These are phyloP conservation scores for Sugiyamaella neomexicana DNA, from an alignment of 1,139 yeast genomes.

Conservation along the genomic window DNA sequence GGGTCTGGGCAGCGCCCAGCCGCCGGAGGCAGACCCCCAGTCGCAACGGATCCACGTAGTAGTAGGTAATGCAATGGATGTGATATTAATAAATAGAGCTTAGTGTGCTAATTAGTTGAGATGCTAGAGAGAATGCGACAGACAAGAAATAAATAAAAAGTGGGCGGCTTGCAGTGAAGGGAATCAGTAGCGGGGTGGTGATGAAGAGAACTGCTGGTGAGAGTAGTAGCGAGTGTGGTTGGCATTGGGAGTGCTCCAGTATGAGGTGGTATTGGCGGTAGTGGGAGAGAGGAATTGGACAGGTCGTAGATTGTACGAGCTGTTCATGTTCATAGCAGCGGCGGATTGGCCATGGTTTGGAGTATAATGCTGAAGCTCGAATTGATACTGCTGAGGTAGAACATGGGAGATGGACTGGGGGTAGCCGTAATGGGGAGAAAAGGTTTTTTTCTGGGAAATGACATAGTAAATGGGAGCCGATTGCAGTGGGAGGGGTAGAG, in stretches of 20 bases:
- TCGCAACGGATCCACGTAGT: too few species aligned
- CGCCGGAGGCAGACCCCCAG: constrained; percentile 4
- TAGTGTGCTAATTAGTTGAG: neutral
- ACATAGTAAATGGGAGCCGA: constrained; percentile 23
- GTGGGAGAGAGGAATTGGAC: constrained; percentile 20
- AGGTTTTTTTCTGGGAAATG: constrained; percentile 22
- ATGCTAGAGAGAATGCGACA: neutral
- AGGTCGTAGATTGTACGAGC: constrained; percentile 6
- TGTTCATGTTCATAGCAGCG: neutral
- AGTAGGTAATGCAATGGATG: neutral
- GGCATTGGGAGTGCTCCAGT: constrained; percentile 17
- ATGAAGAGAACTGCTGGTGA: constrained; percentile 19
- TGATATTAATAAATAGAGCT: constrained; percentile 8
- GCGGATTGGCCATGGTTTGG: constrained; percentile 12
- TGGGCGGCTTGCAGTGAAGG: too few species aligned
- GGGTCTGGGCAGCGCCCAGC: constrained; percentile 8
- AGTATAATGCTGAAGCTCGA: constrained; percentile 26
- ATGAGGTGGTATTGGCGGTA: constrained; percentile 9
- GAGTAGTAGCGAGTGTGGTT: constrained; percentile 4
- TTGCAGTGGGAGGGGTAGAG: constrained; percentile 1
- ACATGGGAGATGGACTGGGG: constrained; percentile 18
- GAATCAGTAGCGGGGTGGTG: constrained; percentile 15
- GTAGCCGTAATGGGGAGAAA: constrained; percentile 25
- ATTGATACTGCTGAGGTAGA: constrained; percentile 24
- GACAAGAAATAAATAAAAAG: constrained; percentile 1